Base-by-base conservation (phyloP, 805 yeast genomes). In the Cyberlindnera xylosilytica region DNA sequence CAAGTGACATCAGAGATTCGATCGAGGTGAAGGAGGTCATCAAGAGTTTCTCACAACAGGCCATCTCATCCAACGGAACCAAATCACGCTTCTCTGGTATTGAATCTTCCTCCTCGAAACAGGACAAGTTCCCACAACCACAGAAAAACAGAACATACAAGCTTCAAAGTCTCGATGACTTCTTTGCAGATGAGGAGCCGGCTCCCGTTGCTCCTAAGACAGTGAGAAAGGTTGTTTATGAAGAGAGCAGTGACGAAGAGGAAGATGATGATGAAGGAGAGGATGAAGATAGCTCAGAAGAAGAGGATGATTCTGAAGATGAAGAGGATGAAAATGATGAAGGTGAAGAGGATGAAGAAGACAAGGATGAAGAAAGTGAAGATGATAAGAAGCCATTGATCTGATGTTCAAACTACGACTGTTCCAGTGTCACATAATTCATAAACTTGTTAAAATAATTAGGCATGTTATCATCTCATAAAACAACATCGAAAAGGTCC, bases 111-210 rank as follows among this genome's bases (percentile, higher is more conserved):
- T 22, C 37, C 9, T n/a, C 22, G 17, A 20, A 13, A 6, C 17
- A 20, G 17, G 37, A 37, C 18, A 20, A 23, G 13, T n/a, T 24
- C 29, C 41, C 47, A 15, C 44, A 47, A 17, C 33, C 41, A 17
- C 29, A 36, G 11, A 42, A 38, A 30, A 65, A 62, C 11, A 66
- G 62, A 49, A 70, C 68, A 41, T 82, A 79, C 54, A 74, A 77
- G 45, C 62, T 85, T 29, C 95, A 87, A 60, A 84, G 90, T 44
- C 65, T 90, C 44, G 97, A 90, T 56, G 98, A 90, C 47, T 90
- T 90, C 60, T 81, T 90, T 52, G 83, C 76, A 2, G 73, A 72
- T 45, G 64, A 74, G 12, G 63, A 70, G 16, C 53, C 51, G 9
- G 36, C 36, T 16, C 10, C 41, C 34, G 27, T 44, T 13, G 29